Conservation (phyloP, 2,329 filamentous ascomycete genomes). For the Dactylellina leptospora region DNA sequence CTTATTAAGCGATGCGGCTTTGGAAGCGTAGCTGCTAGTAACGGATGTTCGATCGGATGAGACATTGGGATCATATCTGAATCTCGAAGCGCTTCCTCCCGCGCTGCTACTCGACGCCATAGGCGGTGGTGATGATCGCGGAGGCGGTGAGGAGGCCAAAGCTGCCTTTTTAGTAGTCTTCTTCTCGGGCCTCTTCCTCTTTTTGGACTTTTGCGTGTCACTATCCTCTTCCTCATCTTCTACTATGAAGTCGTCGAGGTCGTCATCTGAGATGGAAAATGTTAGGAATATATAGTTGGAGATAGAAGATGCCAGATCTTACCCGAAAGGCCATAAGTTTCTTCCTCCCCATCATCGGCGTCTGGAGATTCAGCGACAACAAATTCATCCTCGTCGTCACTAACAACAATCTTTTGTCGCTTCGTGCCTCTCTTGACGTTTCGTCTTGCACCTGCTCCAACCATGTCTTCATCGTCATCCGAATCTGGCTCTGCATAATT, state of each 20-base stretch:
- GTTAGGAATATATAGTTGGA: neutral
- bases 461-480: slow-evolving; percentile 72
- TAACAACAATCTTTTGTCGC: slow-evolving; percentile 71
- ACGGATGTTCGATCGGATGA: slow-evolving; percentile 73
- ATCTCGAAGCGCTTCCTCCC: slow-evolving; percentile 66
- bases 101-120: slow-evolving; percentile 60
- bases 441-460: slow-evolving; percentile 62
- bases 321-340: slow-evolving; percentile 54
- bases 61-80: slow-evolving; percentile 68
- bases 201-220: slow-evolving; percentile 68
- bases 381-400: slow-evolving; percentile 75
- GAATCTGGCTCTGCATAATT: slow-evolving; percentile 88
- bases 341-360: slow-evolving; percentile 68
- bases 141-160: slow-evolving; percentile 56
- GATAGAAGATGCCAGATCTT: slow-evolving; percentile 45
- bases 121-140: slow-evolving; percentile 63
- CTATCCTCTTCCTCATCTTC: slow-evolving; percentile 79
- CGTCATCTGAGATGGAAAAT: slow-evolving; percentile 62
- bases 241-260: slow-evolving; percentile 87
- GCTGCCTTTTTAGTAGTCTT: slow-evolving; percentile 71
- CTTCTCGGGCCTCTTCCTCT: slow-evolving; percentile 70
- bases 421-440: slow-evolving; percentile 63
- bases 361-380: slow-evolving; percentile 69
- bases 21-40: slow-evolving; percentile 82
- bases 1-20: slow-evolving; percentile 63